Percentiles rank a stretch among this genome's conserved stretches.
Evolutionary conservation across 257 asterid genomes (phyloP).

Genomic region (Fraxinus pennsylvanica): DNA sequence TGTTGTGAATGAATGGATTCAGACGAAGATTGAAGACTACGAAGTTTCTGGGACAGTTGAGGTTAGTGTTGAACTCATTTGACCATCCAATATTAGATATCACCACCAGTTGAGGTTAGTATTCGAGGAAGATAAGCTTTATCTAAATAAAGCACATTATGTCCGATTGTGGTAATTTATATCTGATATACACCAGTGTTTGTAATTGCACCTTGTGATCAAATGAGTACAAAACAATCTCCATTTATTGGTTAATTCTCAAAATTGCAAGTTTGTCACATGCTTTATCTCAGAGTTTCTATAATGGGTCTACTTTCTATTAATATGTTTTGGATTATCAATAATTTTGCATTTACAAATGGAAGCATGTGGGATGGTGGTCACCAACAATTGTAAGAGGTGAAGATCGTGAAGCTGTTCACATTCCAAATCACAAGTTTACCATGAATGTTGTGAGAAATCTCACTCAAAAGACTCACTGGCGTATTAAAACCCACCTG

Average conservation of each 20-base stretch:
- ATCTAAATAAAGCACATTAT: neutral
- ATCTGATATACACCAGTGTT: neutral
- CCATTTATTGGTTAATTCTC: conserved; percentile 3
- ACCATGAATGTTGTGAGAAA: conserved; percentile 88
- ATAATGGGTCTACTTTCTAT: neutral
- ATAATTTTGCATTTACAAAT: conserved; percentile 22
- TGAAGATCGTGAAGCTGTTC: conserved; percentile 97
- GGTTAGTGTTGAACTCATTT: conserved; percentile 46
- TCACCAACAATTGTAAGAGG: conserved; percentile 92
- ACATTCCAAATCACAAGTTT: conserved; percentile 94
- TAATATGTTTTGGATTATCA: conserved; percentile 9
- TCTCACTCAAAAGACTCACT: conserved; percentile 83
- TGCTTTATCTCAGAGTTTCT: neutral
- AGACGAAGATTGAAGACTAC: conserved; percentile 90
- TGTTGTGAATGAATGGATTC: conserved; percentile 92
- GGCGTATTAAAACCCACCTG: conserved; percentile 91
- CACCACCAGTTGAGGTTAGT: neutral
- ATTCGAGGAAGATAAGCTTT: neutral
- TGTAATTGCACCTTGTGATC: conserved; percentile 9
- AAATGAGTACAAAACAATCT: neutral
- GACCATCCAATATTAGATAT: conserved; percentile 10
- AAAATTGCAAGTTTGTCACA: neutral
- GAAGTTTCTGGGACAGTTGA: conserved; percentile 99
- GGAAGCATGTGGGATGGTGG: conserved; percentile 98
- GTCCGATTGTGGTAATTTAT: neutral